Evolutionary conservation across 306 rosid genomes (phyloP).

Genomic region (Arachis hypogaea): DNA sequence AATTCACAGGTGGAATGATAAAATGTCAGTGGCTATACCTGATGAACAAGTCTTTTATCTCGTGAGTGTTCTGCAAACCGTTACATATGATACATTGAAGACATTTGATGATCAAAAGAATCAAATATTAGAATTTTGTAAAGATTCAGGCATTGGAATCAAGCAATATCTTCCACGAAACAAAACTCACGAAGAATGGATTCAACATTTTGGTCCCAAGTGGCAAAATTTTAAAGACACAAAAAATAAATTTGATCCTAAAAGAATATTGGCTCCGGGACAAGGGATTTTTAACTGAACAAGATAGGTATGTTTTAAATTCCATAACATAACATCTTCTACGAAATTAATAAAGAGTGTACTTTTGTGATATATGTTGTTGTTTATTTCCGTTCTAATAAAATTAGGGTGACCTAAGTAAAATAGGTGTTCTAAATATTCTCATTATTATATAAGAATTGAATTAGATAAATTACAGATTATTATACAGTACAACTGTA

Average conservation of each 20-base stretch:
- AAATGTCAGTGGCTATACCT: constrained; percentile 70
- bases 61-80: constrained; percentile 51
- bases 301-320: neutral
- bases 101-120: constrained; percentile 47
- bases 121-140: constrained; percentile 57
- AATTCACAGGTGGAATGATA: constrained; percentile 69
- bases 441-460: no score
- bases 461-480: no score
- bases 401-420: no score
- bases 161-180: constrained; percentile 68
- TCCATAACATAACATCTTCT: neutral
- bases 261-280: constrained; percentile 72
- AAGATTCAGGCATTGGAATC: constrained; percentile 42
- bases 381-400: no score
- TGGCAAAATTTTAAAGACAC: constrained; percentile 52
- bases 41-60: constrained; percentile 67
- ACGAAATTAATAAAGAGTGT: neutral
- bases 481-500: no score
- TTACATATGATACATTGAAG: constrained; percentile 36
- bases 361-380: neutral
- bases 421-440: no score
- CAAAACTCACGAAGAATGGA: constrained; percentile 57
- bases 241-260: constrained; percentile 72
- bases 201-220: constrained; percentile 65
- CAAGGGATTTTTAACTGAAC: constrained; percentile 66